Evolutionary conservation across 306 rosid species (phyloP).

Genomic region (Malus asiatica): DNA sequence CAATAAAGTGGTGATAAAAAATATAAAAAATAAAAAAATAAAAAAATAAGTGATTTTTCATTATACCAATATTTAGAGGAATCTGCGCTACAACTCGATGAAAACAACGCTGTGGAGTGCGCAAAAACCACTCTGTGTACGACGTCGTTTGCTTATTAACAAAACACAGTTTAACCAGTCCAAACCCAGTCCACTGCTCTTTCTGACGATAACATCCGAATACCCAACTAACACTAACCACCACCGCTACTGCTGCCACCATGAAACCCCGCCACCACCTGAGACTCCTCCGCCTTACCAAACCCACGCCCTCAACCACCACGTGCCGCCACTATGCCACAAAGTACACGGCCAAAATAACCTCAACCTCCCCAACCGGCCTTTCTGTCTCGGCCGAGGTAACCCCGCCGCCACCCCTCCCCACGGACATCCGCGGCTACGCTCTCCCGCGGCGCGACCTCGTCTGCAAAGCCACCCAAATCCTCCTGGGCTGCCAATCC

Average conservation of each 20-base stretch:
- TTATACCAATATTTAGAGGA: too few species aligned
- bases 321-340: conserved; percentile 54
- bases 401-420: conserved; percentile 43
- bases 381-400: conserved; percentile 74
- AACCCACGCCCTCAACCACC: not conserved
- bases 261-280: conserved; percentile 26
- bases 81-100: too few species aligned
- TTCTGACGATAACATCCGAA: not conserved
- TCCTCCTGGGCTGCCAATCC: conserved; percentile 46
- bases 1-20: too few species aligned
- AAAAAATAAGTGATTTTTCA: too few species aligned
- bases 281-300: not conserved
- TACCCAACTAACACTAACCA: not conserved
- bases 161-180: not conserved
- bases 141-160: not conserved
- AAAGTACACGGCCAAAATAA: conserved; percentile 76
- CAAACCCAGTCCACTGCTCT: not conserved
- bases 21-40: too few species aligned
- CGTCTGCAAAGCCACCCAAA: conserved; percentile 64
- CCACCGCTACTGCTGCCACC: not conserved
- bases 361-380: conserved; percentile 58
- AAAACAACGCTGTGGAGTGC: too few species aligned
- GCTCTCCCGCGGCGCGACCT: conserved; percentile 77
- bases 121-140: not conserved
- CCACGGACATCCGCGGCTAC: conserved; percentile 63